These are phyloP conservation scores for Liriodendron chinense DNA, from an alignment of 164 flowering plant genomes.

Conservation along the genomic window DNA sequence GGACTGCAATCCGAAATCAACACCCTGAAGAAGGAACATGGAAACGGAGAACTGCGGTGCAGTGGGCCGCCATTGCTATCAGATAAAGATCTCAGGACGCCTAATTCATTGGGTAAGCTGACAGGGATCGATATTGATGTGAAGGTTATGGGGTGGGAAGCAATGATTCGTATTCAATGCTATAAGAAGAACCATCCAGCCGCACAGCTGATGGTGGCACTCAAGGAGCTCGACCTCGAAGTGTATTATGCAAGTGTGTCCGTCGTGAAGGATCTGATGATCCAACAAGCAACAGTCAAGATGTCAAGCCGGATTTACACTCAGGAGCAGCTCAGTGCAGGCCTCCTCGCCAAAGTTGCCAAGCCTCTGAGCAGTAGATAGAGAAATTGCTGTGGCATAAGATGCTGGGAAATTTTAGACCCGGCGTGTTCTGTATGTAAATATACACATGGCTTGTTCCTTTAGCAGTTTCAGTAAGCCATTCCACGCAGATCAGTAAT, in stretches of 20 bases:
- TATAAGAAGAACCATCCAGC: slow-evolving; percentile 79
- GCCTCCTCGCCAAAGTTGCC: slow-evolving; percentile 43
- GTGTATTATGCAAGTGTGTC: slow-evolving; percentile 81
- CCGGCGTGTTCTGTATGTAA: slow-evolving; percentile 5
- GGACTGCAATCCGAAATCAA: slow-evolving; percentile 46
- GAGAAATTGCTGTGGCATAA: not conserved
- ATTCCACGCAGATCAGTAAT: not conserved
- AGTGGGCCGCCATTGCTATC: not conserved
- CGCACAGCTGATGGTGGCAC: slow-evolving; percentile 73
- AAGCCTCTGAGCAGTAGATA: slow-evolving; percentile 16
- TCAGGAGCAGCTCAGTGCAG: slow-evolving; percentile 67
- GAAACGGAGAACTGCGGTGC: no score
- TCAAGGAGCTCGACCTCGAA: slow-evolving; percentile 70
- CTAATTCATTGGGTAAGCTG: not conserved
- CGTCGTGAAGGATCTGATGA: slow-evolving; percentile 82
- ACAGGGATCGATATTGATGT: slow-evolving; percentile 67
- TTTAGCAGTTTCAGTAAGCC: not conserved
- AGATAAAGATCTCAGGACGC: not conserved
- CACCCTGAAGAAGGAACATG: slow-evolving; percentile 38
- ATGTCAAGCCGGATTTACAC: slow-evolving; percentile 65
- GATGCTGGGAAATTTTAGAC: slow-evolving; percentile 22
- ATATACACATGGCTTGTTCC: no score
- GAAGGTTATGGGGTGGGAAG: slow-evolving; percentile 81
- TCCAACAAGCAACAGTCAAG: slow-evolving; percentile 81
- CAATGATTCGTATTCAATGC: slow-evolving; percentile 67